Percentiles rank a stretch among this genome's conserved stretches.
phyloP scores from a whole-genome alignment of 805 yeast species.

The Cyberlindnera subsufficiens region DNA sequence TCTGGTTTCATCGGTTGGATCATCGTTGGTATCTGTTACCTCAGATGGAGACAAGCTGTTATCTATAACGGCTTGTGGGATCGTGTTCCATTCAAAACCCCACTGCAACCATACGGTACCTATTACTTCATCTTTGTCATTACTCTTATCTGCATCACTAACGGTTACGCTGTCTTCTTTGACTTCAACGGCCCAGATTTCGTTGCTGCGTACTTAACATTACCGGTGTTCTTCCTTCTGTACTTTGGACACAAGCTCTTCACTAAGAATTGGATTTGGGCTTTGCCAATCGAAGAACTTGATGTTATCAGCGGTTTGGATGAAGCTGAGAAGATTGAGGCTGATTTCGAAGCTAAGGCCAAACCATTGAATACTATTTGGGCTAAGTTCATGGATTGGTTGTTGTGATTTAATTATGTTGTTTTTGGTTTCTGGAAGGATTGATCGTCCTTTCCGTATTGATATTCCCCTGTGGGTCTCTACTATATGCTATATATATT shows the following conservation, averaged over 20 bases:
- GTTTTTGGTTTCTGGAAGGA: background rate
- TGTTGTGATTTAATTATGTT: slow-evolving; percentile 9
- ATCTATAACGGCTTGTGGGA: slow-evolving; percentile 44
- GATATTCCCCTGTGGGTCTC: too few species aligned
- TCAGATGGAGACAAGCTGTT: slow-evolving; percentile 65
- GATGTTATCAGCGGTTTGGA: slow-evolving; percentile 59
- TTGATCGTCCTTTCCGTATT: background rate
- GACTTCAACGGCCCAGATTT: slow-evolving; percentile 40
- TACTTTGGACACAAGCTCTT: slow-evolving; percentile 55
- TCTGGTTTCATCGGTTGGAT: slow-evolving; percentile 76
- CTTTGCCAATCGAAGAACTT: slow-evolving; percentile 48
- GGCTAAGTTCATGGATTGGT: slow-evolving; percentile 19
- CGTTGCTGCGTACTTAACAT: slow-evolving; percentile 66
- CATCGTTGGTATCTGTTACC: slow-evolving; percentile 58
- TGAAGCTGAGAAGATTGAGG: slow-evolving; percentile 41
- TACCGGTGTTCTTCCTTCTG: slow-evolving; percentile 48
- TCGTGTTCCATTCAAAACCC: slow-evolving; percentile 53
- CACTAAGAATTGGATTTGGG: slow-evolving; percentile 38
- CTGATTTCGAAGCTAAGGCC: slow-evolving; percentile 9
- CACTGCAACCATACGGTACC: slow-evolving; percentile 52
- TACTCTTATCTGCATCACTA: slow-evolving; percentile 53
- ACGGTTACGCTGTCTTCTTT: slow-evolving; percentile 65
- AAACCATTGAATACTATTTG: slow-evolving; percentile 6
- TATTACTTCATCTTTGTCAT: slow-evolving; percentile 47
- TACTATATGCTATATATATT: too few species aligned